Conservation (phyloP, 176 grass and related monocot species). For the Hsuehochloa calcarea region DNA sequence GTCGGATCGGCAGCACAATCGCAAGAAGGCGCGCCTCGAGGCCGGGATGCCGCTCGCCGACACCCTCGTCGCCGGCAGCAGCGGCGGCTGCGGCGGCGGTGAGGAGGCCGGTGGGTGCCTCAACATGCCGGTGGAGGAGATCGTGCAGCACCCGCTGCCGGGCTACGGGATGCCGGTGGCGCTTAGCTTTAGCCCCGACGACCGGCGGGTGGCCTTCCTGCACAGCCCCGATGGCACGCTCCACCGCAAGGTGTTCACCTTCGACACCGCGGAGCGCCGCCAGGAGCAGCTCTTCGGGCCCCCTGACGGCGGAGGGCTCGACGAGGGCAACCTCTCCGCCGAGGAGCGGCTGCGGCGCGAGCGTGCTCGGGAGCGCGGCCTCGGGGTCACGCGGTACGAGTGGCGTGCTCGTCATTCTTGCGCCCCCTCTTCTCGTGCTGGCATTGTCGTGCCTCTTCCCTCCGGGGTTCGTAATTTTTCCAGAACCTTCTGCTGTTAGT, state of each 20-base stretch:
- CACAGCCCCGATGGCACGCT: conserved; percentile 86
- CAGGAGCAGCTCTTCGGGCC: conserved; percentile 76
- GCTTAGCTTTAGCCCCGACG: conserved; percentile 91
- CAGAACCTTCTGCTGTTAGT: background rate
- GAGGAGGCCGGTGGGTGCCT: conserved; percentile 1
- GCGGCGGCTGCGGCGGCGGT: background rate
- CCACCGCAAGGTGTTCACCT: conserved; percentile 76
- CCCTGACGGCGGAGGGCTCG: conserved; percentile 77
- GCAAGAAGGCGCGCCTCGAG: conserved; percentile 62
- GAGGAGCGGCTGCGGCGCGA: conserved; percentile 89
- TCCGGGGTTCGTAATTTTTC: conserved; percentile 65
- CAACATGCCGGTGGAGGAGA: conserved; percentile 60
- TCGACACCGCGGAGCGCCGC: conserved; percentile 46
- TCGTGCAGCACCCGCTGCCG: conserved; percentile 85
- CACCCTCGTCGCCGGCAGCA: conserved; percentile 30
- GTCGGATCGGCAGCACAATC: conserved; percentile 45
- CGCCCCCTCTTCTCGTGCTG: conserved; percentile 32
- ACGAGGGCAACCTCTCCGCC: conserved; percentile 76
- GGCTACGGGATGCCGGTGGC: conserved; percentile 71
- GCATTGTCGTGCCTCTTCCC: conserved; percentile 85
- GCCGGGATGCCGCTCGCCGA: conserved; percentile 56
- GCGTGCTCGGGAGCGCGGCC: conserved; percentile 81
- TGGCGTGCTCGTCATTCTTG: conserved; percentile 55
- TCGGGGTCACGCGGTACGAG: conserved; percentile 87
- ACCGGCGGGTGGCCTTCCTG: conserved; percentile 65